Evolutionary conservation across 495 filamentous ascomycete genomes (phyloP).

Genomic region (Penicillium bovifimosum): DNA sequence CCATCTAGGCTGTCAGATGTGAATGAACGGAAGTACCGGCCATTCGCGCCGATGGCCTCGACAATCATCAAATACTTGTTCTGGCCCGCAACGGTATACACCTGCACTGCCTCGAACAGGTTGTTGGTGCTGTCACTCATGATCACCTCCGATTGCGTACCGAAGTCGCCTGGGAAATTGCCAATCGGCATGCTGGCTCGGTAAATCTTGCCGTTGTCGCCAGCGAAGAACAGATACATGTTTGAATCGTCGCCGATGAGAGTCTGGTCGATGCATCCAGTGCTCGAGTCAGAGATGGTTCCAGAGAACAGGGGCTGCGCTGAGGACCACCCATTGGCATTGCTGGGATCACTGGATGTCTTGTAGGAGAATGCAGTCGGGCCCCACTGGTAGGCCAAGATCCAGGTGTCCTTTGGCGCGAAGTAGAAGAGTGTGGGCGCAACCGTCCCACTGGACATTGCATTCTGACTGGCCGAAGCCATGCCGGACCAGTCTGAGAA

Average conservation of each 20-base stretch:
- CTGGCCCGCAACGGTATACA: constrained; percentile 53
- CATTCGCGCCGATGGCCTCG: constrained; percentile 51
- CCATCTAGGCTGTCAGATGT: constrained; percentile 50
- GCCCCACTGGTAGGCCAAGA: constrained; percentile 59
- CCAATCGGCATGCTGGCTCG: constrained; percentile 52
- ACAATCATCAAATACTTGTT: constrained; percentile 58
- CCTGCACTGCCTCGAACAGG: constrained; percentile 59
- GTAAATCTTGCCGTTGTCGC: constrained; percentile 62
- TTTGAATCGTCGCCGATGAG: constrained; percentile 42
- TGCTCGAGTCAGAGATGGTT: constrained; percentile 42
- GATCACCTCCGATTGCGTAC: constrained; percentile 40
- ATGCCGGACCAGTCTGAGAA: constrained; percentile 53
- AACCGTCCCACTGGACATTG: constrained; percentile 44
- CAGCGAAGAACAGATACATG: constrained; percentile 63
- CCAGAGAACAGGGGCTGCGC: constrained; percentile 51
- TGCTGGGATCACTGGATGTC: constrained; percentile 52
- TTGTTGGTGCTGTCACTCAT: constrained; percentile 48
- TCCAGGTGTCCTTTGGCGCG: constrained; percentile 52
- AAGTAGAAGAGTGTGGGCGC: constrained; percentile 61
- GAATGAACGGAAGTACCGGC: constrained; percentile 62
- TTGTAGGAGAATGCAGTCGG: constrained; percentile 51
- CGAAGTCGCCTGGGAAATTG: constrained; percentile 56
- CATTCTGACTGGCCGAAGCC: constrained; percentile 47
- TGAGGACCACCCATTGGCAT: constrained; percentile 51
- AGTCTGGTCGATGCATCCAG: constrained; percentile 51